A percentile compares a stretch with the other conserved stretches of the same genome.
These are phyloP conservation scores for Fusarium proliferatum DNA, from an alignment of 2,329 filamentous ascomycete genomes.

Conservation along the genomic window DNA sequence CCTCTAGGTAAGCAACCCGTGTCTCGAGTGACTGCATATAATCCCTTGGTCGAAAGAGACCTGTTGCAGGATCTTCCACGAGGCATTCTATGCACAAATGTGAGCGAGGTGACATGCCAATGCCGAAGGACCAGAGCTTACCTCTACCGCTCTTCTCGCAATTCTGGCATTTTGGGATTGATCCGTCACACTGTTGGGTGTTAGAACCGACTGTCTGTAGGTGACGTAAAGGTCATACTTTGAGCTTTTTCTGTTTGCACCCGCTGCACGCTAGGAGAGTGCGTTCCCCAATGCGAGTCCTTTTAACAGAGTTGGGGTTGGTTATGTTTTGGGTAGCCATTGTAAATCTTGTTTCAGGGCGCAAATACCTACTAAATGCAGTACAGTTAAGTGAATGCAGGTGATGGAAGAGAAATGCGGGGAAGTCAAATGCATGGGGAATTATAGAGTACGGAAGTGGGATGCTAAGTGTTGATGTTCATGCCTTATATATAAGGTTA, in stretches of 20 bases:
- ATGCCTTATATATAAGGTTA: not conserved
- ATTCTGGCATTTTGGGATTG: conserved; percentile 23
- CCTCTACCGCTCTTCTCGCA: conserved; percentile 19
- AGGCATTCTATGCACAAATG: conserved; percentile 15
- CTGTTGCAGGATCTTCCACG: conserved; percentile 31
- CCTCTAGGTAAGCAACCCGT: conserved; percentile 28
- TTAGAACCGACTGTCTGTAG: not conserved
- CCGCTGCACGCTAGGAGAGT: conserved; percentile 28
- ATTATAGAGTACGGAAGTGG: not conserved
- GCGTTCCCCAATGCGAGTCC: conserved; percentile 23
- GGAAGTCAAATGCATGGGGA: not conserved
- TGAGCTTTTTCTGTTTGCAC: conserved; percentile 35
- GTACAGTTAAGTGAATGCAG: not conserved
- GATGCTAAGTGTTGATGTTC: not conserved
- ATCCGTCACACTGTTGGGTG: conserved; percentile 17
- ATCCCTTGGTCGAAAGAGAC: conserved; percentile 24
- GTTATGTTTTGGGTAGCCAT: not conserved
- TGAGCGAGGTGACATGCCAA: not conserved
- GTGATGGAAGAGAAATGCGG: not conserved
- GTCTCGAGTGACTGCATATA: conserved; percentile 32
- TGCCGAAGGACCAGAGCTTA: not conserved
- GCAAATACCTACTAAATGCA: not conserved
- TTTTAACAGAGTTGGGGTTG: not conserved
- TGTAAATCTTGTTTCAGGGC: not conserved
- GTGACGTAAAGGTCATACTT: not conserved